Evolutionary conservation across 164 flowering plant species (phyloP).

Genomic region (Vitis labrusca): DNA sequence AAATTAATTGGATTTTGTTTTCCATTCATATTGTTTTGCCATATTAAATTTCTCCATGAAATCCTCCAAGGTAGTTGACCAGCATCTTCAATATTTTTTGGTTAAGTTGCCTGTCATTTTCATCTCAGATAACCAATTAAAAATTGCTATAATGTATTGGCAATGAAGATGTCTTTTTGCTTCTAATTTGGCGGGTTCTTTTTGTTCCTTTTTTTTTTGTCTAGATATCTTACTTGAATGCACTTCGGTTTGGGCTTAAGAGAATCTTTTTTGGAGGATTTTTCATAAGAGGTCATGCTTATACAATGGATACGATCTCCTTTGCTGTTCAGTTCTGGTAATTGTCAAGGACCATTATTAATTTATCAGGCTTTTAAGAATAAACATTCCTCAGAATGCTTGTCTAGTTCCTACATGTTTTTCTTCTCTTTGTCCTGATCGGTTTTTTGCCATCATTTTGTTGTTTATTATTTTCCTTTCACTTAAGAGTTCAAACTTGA

Average conservation of each 20-base stretch:
- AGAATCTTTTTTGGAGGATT: constrained; percentile 97
- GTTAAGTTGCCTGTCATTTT: not conserved
- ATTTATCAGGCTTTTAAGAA: not conserved
- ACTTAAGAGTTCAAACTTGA: not conserved
- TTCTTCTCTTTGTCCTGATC: not conserved
- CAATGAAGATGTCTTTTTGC: not conserved
- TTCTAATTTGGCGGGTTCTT: no score
- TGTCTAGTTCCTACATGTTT: not conserved
- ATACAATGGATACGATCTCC: constrained; percentile 97
- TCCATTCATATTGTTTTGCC: no score
- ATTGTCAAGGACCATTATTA: constrained; percentile 6
- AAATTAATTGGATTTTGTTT: no score
- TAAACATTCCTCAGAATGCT: not conserved
- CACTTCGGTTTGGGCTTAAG: constrained; percentile 90
- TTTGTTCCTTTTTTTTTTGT: constrained; percentile 6
- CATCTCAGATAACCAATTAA: not conserved
- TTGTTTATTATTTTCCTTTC: not conserved
- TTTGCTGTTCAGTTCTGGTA: constrained; percentile 97
- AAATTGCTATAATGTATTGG: not conserved
- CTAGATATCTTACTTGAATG: constrained; percentile 86
- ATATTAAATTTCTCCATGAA: no score
- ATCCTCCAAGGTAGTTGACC: no score
- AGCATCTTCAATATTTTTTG: not conserved
- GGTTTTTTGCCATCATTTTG: not conserved
- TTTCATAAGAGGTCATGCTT: constrained; percentile 95